These are phyloP conservation scores for Paratrimastix pyriformis DNA, from an alignment of 78 protist genomes.

Conservation along the genomic window DNA sequence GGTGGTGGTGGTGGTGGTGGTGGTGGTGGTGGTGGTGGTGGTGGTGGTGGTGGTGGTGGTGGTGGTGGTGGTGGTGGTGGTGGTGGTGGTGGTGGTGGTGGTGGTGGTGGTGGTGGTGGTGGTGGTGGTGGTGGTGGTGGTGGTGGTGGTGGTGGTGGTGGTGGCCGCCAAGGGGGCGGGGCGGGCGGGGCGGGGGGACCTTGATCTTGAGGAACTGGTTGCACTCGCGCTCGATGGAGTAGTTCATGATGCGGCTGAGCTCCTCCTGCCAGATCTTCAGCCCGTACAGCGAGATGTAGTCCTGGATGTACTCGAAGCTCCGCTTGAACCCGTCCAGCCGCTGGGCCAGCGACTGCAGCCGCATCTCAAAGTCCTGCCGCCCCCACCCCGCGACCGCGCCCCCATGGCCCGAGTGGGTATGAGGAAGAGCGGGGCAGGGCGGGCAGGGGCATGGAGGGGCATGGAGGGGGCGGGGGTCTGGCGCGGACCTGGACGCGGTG, in stretches of 20 bases:
- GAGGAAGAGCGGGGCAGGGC: too few species aligned
- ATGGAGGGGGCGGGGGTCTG: too few species aligned
- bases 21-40: too few species aligned
- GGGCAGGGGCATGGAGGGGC: too few species aligned
- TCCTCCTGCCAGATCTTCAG: constrained; percentile 34
- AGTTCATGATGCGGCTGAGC: constrained; percentile 22
- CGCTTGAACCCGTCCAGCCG: constrained; percentile 61
- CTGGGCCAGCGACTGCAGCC: constrained; percentile 16
- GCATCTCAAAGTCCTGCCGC: constrained; percentile 7
- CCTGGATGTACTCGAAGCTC: constrained; percentile 64
- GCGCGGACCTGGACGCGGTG: too few species aligned
- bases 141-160: not conserved
- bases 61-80: too few species aligned
- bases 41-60: too few species aligned
- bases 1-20: too few species aligned
- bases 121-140: not conserved
- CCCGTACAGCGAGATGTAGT: constrained; percentile 27
- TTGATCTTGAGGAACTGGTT: constrained; percentile 63
- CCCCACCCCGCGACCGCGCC: too few species aligned
- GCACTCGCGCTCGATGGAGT: constrained; percentile 54
- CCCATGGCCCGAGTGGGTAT: too few species aligned
- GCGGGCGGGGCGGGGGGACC: not conserved
- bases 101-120: too few species aligned
- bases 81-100: too few species aligned
- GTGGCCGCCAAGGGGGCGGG: not conserved